phyloP scores from a whole-genome alignment of 2,329 filamentous ascomycete species.

The Camptophora hylomeconis region DNA sequence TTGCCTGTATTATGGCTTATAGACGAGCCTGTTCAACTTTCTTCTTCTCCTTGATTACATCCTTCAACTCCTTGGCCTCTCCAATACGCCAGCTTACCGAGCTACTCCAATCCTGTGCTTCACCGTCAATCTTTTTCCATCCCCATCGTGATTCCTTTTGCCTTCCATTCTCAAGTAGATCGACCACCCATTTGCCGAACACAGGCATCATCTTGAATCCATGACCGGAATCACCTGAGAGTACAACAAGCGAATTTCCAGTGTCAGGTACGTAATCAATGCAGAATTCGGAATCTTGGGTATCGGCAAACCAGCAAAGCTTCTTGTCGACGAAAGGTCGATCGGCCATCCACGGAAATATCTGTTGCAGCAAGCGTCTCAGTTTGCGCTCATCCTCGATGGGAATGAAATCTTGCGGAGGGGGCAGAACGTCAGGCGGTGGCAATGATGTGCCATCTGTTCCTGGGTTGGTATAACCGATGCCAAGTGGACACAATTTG shows the following conservation, averaged over 20 bases:
- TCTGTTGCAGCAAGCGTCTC: conserved; percentile 37
- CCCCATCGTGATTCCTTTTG: conserved; percentile 38
- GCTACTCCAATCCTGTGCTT: conserved; percentile 28
- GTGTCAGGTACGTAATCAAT: conserved; percentile 45
- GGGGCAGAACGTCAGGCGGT: conserved; percentile 24
- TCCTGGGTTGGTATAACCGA: conserved; percentile 37
- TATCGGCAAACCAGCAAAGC: conserved; percentile 54
- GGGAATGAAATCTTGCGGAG: conserved; percentile 35
- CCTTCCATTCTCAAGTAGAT: conserved; percentile 31
- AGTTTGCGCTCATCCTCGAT: conserved; percentile 39
- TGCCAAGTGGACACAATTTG: conserved; percentile 48
- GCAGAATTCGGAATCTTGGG: conserved; percentile 45
- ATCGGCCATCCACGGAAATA: conserved; percentile 40
- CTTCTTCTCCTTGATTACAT: conserved; percentile 9
- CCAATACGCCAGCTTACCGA: conserved; percentile 38
- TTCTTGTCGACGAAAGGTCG: conserved; percentile 43
- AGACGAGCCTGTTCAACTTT: conserved; percentile 5
- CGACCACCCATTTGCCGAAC: conserved; percentile 41
- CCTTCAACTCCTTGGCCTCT: conserved; percentile 7
- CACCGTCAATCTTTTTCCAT: conserved; percentile 32
- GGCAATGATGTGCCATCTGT: conserved; percentile 29
- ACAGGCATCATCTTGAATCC: conserved; percentile 52
- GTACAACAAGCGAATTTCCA: conserved; percentile 33
- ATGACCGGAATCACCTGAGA: conserved; percentile 48
- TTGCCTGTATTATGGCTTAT: conserved; percentile 3